Percentiles rank a stretch among this genome's conserved stretches.
phyloP scores from a whole-genome alignment of 306 rosid genomes.

The Sesbania bispinosa region DNA sequence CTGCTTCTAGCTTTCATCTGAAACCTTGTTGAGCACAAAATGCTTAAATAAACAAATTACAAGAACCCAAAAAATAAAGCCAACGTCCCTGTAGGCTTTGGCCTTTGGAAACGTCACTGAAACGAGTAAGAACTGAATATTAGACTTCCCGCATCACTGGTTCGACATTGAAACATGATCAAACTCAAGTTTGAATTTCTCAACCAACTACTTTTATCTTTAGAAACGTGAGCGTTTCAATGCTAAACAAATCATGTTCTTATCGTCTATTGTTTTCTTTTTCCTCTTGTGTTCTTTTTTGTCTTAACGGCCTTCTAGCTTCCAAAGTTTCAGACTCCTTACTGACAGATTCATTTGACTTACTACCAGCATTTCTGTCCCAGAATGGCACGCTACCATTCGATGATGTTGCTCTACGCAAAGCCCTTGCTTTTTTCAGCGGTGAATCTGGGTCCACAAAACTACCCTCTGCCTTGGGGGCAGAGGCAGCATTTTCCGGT shows the following conservation, averaged over 20 bases:
- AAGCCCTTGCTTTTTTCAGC: constrained; percentile 49
- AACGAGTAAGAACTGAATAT: background rate
- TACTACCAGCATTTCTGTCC: constrained; percentile 62
- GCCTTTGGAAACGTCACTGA: background rate
- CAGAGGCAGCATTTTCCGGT: constrained; percentile 36
- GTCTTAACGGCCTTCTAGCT: constrained; percentile 46
- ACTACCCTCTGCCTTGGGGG: constrained; percentile 38
- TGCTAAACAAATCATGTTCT: too few relatives aligned
- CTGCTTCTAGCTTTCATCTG: background rate
- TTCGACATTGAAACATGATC: too few relatives aligned
- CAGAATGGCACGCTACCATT: constrained; percentile 45
- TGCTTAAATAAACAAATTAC: background rate
- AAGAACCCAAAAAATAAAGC: background rate
- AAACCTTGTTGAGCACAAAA: background rate
- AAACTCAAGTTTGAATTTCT: too few relatives aligned
- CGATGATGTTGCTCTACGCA: constrained; percentile 43
- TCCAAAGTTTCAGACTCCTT: constrained; percentile 42
- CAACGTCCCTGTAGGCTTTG: too few relatives aligned
- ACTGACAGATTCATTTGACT: constrained; percentile 42
- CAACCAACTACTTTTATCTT: too few relatives aligned
- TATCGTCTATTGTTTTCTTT: constrained; percentile 74
- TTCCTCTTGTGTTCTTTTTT: constrained; percentile 51
- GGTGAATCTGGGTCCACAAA: constrained; percentile 45
- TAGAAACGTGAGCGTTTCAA: too few relatives aligned
- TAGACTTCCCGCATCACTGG: too few relatives aligned